phyloP scores from a whole-genome alignment of 1,284 basidiomycete species.

The Exsudoporus floridanus region DNA sequence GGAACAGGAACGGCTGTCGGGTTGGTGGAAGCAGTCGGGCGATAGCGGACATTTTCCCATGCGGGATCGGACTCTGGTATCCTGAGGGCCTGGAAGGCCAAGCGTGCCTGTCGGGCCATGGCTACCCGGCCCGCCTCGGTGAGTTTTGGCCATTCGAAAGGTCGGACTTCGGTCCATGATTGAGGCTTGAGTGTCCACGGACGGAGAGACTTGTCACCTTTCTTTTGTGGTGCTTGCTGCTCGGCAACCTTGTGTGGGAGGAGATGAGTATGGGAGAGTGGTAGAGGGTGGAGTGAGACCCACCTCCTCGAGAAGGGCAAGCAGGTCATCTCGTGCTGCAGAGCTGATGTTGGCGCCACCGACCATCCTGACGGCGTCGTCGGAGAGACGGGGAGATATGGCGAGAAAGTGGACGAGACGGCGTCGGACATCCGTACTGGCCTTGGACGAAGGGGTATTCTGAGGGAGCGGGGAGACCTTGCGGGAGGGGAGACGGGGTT shows the following conservation, averaged over 20 bases:
- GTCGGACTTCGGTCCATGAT: slow-evolving; percentile 66
- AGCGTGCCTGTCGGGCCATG: slow-evolving; percentile 51
- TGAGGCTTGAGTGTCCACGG: slow-evolving; percentile 53
- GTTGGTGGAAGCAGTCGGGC: slow-evolving; percentile 18
- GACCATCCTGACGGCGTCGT: slow-evolving; percentile 45
- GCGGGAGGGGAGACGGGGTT: slow-evolving; percentile 24
- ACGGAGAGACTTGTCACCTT: slow-evolving; percentile 38
- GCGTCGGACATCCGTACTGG: slow-evolving; percentile 37
- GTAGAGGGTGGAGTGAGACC: slow-evolving; percentile 12
- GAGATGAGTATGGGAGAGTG: not conserved
- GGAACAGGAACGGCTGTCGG: slow-evolving; percentile 11
- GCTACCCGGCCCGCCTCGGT: slow-evolving; percentile 43
- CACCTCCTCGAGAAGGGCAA: slow-evolving; percentile 51
- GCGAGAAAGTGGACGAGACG: slow-evolving; percentile 59
- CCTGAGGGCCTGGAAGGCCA: slow-evolving; percentile 45
- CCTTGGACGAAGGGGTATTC: slow-evolving; percentile 18
- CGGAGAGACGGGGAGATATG: slow-evolving; percentile 42
- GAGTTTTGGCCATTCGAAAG: slow-evolving; percentile 56
- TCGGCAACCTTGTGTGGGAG: slow-evolving; percentile 55
- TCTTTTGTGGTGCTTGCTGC: slow-evolving; percentile 35
- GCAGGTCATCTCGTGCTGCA: slow-evolving; percentile 40
- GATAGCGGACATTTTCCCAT: slow-evolving; percentile 49
- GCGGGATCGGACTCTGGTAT: slow-evolving; percentile 56
- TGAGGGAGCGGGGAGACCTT: slow-evolving; percentile 30
- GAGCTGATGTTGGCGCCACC: slow-evolving; percentile 38